These are phyloP conservation scores for Monosporozyma solicola DNA, from an alignment of 805 yeast genomes.

Conservation along the genomic window DNA sequence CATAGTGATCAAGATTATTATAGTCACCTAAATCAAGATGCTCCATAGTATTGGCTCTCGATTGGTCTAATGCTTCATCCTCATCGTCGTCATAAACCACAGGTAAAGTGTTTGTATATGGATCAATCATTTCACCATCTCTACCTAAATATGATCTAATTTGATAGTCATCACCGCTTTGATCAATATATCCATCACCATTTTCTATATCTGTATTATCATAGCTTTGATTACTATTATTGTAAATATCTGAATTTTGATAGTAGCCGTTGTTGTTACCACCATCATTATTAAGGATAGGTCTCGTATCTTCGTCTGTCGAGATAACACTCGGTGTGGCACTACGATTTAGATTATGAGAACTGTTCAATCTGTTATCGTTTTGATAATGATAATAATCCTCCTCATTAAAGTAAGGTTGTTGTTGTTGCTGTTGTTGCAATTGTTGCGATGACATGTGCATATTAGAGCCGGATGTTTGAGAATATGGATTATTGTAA, in stretches of 20 bases:
- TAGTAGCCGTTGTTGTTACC: background rate
- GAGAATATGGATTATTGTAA: conserved; percentile 4
- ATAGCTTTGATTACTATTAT: background rate
- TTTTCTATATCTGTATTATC: conserved; percentile 14
- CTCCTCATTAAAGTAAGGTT: conserved; percentile 18
- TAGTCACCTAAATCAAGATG: conserved; percentile 21
- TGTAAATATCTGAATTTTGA: background rate
- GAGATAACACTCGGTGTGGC: conserved; percentile 6
- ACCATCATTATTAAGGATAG: conserved; percentile 14
- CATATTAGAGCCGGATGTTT: background rate
- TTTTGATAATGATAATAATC: conserved; percentile 15
- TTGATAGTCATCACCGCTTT: conserved; percentile 30
- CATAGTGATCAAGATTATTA: conserved; percentile 14
- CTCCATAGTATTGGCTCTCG: conserved; percentile 8
- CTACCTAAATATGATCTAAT: conserved; percentile 28
- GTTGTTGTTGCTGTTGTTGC: conserved; percentile 2
- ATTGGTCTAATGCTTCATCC: conserved; percentile 3
- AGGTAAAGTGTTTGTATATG: conserved; percentile 14
- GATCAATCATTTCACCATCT: conserved; percentile 31
- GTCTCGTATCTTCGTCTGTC: conserved; percentile 14
- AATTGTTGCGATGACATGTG: background rate
- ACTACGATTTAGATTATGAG: background rate
- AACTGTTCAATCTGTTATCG: conserved; percentile 4
- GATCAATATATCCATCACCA: conserved; percentile 21
- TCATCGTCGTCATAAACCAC: conserved; percentile 3